A percentile compares a stretch with the other conserved stretches of the same genome.
phyloP scores from a whole-genome alignment of 2,329 filamentous ascomycete genomes.

The Sporothrix variecibatus region DNA sequence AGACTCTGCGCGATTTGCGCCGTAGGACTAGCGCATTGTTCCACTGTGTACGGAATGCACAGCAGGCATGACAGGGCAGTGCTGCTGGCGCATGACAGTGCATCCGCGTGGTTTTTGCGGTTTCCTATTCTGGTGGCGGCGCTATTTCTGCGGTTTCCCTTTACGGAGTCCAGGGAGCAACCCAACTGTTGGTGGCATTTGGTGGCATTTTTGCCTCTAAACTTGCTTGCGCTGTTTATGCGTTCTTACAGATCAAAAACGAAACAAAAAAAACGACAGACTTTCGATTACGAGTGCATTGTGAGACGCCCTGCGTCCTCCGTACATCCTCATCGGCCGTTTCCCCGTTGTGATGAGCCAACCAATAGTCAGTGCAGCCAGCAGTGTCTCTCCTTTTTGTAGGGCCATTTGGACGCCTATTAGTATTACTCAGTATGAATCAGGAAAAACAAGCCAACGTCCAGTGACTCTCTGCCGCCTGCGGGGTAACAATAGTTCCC shows the following conservation, averaged over 20 bases:
- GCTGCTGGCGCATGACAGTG: neutral
- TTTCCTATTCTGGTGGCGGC: neutral
- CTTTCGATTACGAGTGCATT: neutral
- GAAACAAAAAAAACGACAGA: neutral
- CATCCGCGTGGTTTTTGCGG: slow-evolving; percentile 11
- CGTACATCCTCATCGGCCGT: too few species aligned
- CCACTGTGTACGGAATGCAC: neutral
- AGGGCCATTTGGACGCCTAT: neutral
- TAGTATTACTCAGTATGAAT: neutral
- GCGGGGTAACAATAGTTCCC: neutral
- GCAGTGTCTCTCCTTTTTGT: neutral
- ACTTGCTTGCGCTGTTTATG: slow-evolving; percentile 4
- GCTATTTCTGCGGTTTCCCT: neutral
- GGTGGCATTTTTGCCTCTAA: neutral
- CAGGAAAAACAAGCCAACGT: too few species aligned
- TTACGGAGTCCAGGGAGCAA: neutral
- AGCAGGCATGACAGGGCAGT: neutral
- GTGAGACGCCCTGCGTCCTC: neutral
- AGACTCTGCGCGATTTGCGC: slow-evolving; percentile 7
- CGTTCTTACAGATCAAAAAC: neutral
- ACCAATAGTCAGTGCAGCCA: neutral
- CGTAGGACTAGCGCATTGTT: neutral
- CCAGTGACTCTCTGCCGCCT: neutral
- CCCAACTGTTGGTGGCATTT: neutral
- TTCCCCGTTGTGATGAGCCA: too few species aligned